Percentiles rank a stretch among this genome's conserved stretches.
phyloP scores from a whole-genome alignment of 2,329 filamentous ascomycete species.

The Thermothelomyces thermophilus region DNA sequence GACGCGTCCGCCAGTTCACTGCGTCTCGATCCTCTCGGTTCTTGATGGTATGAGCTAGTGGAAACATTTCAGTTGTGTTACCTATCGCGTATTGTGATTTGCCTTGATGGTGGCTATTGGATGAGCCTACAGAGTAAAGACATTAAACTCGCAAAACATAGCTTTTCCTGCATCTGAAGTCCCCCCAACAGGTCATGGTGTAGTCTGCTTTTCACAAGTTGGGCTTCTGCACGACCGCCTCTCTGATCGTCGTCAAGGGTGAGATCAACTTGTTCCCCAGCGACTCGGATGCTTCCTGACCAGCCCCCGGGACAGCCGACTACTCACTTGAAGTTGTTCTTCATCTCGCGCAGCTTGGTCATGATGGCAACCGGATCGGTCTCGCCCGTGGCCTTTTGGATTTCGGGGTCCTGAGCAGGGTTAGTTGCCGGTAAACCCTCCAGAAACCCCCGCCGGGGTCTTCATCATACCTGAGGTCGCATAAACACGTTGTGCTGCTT shows the following conservation, averaged over 20 bases:
- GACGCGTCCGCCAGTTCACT: constrained; percentile 26
- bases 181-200: not conserved
- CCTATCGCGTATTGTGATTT: not conserved
- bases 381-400: constrained; percentile 79
- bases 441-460: not conserved
- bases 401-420: constrained; percentile 59
- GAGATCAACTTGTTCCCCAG: constrained; percentile 9
- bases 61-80: constrained; percentile 24
- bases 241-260: constrained; percentile 3
- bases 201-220: constrained; percentile 10
- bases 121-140: too few species aligned
- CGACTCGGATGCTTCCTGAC: not conserved
- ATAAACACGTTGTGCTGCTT: constrained; percentile 98
- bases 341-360: constrained; percentile 79
- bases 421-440: constrained; percentile 9
- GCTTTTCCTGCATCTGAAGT: not conserved
- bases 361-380: constrained; percentile 79
- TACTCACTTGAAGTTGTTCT: constrained; percentile 67
- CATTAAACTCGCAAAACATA: not conserved
- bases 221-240: constrained; percentile 11
- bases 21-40: constrained; percentile 17
- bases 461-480: constrained; percentile 69
- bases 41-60: constrained; percentile 22
- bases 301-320: constrained; percentile 24
- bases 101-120: not conserved